phyloP scores from a whole-genome alignment of 2,329 filamentous ascomycete species.

The Paracamarosporium sp. region DNA sequence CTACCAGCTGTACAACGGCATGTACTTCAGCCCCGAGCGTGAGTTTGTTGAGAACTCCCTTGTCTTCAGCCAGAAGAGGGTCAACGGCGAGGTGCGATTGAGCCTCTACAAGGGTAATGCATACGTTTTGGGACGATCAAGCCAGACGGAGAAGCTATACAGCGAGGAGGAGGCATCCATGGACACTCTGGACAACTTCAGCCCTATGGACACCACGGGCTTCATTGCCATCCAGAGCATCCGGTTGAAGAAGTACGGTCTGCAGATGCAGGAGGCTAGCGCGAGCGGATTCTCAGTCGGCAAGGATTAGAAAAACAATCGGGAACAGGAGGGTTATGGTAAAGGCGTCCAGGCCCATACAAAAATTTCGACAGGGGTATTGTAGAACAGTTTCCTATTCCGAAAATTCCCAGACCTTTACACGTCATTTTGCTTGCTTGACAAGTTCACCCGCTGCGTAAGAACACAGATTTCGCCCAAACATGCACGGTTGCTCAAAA shows the following conservation, averaged over 20 bases:
- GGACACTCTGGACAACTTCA: conserved; percentile 75
- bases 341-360: neutral
- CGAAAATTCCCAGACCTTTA: neutral
- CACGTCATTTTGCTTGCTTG: neutral
- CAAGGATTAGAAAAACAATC: neutral
- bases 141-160: conserved; percentile 74
- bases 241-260: conserved; percentile 52
- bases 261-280: conserved; percentile 46
- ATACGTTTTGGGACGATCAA: conserved; percentile 64
- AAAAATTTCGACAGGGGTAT: neutral
- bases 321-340: neutral
- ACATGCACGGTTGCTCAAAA: neutral
- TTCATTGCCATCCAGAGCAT: conserved; percentile 76
- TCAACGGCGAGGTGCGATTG: conserved; percentile 62
- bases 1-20: conserved; percentile 64
- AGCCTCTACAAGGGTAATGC: conserved; percentile 72
- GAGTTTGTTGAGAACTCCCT: conserved; percentile 71
- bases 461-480: neutral
- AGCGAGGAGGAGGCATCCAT: conserved; percentile 70
- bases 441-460: neutral
- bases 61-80: conserved; percentile 47
- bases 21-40: conserved; percentile 74
- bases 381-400: conserved; percentile 3
- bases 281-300: conserved; percentile 6
- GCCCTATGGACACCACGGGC: conserved; percentile 69